These are phyloP conservation scores for Perilla frutescens DNA, from an alignment of 257 asterid genomes.

Conservation along the genomic window DNA sequence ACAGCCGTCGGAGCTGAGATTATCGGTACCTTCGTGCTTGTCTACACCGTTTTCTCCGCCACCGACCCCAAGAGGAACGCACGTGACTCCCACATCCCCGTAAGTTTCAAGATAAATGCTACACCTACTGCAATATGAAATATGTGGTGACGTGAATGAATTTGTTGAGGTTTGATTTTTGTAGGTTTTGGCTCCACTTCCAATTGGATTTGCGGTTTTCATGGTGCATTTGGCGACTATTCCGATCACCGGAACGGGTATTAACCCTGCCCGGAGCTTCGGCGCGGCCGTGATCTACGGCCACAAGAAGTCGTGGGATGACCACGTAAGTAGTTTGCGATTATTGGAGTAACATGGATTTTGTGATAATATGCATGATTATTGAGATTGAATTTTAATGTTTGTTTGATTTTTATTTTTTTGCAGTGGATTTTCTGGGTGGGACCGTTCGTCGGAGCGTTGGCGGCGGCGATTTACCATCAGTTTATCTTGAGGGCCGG, in stretches of 20 bases:
- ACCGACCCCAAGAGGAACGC: conserved; percentile 96
- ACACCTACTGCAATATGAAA: not conserved
- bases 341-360: not conserved
- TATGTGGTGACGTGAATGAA: not conserved
- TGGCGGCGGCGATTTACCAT: conserved; percentile 84
- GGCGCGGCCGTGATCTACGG: conserved; percentile 94
- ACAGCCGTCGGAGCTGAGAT: conserved; percentile 95
- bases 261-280: conserved; percentile 94
- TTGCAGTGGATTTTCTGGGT: conserved; percentile 98
- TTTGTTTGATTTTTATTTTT: not conserved
- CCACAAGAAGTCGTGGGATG: conserved; percentile 74
- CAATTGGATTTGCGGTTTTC: conserved; percentile 94
- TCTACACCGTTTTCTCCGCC: conserved; percentile 96
- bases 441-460: conserved; percentile 85
- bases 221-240: conserved; percentile 98
- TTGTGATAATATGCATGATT: not conserved
- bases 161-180: not conserved
- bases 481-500: conserved; percentile 87
- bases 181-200: conserved; percentile 94
- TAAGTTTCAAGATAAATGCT: conserved; percentile 32
- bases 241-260: conserved; percentile 93
- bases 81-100: conserved; percentile 97
- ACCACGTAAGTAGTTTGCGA: conserved; percentile 53
- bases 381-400: not conserved
- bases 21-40: conserved; percentile 89